Base-by-base conservation (phyloP, 2,329 filamentous ascomycete species). In the Dactylellina cionopaga region DNA sequence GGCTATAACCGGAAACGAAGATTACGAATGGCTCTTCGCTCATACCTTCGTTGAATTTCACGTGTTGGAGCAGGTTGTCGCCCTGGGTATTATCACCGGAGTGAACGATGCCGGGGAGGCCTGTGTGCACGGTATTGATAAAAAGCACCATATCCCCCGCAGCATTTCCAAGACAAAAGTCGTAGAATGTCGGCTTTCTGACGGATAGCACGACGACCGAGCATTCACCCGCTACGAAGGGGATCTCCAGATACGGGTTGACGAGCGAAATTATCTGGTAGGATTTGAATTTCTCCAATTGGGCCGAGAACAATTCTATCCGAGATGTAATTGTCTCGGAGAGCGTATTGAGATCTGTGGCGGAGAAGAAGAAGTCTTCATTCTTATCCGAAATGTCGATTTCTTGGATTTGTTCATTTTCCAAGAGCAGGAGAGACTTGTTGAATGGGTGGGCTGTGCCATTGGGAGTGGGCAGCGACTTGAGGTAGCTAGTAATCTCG, bases 351-450 rank as follows among this genome's bases (percentile, higher is more conserved):
- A 78, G 60, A 46, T 78, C 76, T 5, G 77, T 75, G 5, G 76
- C 76, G 46, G 76, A 77, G 66, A 76, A 77, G 47, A 78, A 78
- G 37, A 59, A 76, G 27, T 75, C 73, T 24, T 77, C 76, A n/a
- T 73, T 47, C 46, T 76, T 76, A 17, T 74, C 73, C 5, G 75
- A 76, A 37, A 78, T 76, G 39, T 78, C 76, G 31, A 77, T 75
- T 41, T 77, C 75, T 11, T 72, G 46, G 15, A 77, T 65, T 2
- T 65, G 51, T 19, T 47, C 56, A 3, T 72, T 64, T 1, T 74
- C 74, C 3, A 66, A 74, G 25, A 72, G 73, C 10, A 77, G 51
- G 5, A 77, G 71, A 9, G 75, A 49, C 10, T 63, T 62, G 29
- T 76, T 74, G 71, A 77, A 76, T 15, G 75, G 75, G 19, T 77